A percentile compares a stretch with the other conserved stretches of the same genome.
Evolutionary conservation across 176 grass and related monocot species (phyloP).

Genomic region (Bothriochloa decipiens): DNA sequence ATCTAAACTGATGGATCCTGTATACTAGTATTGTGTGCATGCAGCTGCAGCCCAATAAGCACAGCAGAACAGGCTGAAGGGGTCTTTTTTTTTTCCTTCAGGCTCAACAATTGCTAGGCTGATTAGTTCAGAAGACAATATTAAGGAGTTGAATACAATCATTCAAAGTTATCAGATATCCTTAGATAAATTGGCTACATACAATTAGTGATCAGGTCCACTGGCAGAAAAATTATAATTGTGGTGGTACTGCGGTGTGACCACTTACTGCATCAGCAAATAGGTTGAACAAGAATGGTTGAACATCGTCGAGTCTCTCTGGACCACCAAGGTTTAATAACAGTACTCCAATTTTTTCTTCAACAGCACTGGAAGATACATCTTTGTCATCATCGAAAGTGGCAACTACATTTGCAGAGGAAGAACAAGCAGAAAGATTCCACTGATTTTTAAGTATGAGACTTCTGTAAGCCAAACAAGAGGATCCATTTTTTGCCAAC

Average conservation of each 20-base stretch:
- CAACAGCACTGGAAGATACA: constrained; percentile 29
- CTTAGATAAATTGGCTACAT: constrained; percentile 2
- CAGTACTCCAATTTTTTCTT: constrained; percentile 90
- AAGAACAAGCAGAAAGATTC: constrained; percentile 37
- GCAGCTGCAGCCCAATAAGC: too few species aligned
- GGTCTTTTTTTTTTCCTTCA: neutral
- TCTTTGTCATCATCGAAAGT: constrained; percentile 42
- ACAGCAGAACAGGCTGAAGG: too few species aligned
- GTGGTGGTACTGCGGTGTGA: neutral
- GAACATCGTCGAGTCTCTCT: constrained; percentile 88
- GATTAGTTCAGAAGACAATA: neutral
- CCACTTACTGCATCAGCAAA: constrained; percentile 86
- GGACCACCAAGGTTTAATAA: constrained; percentile 95
- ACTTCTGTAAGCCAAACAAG: constrained; percentile 34
- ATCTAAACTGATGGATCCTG: too few species aligned
- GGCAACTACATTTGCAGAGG: constrained; percentile 37
- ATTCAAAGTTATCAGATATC: neutral
- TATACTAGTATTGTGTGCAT: too few species aligned
- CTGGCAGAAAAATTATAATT: neutral
- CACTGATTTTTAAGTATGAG: constrained; percentile 24
- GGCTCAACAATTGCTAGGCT: neutral
- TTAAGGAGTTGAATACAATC: neutral
- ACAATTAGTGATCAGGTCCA: constrained; percentile 19
- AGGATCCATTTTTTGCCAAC: constrained; percentile 31
- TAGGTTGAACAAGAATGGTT: constrained; percentile 95